Evolutionary conservation across 768 basidiomycete genomes (phyloP), one percentile per base, ranked within the genome.

Genomic region (Tulasnella calospora): DNA sequence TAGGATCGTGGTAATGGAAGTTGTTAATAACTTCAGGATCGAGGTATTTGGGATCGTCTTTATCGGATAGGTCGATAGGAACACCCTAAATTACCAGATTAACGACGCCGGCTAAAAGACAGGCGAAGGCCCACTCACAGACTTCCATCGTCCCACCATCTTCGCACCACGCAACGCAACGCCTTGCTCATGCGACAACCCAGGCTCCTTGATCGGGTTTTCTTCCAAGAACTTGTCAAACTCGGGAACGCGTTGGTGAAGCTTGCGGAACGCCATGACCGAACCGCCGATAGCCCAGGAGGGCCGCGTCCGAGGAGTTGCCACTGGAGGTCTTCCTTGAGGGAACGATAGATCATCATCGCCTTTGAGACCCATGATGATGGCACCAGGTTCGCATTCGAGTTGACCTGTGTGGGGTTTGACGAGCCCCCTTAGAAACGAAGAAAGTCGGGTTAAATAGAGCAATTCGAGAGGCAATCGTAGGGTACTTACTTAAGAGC

Each of bases 181-280:
- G 13, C 30, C 71, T 27, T 78, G 35, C 47, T 38, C 13, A 35
- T 74, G 74, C 21, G 44, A 3, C 27, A 78, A 71, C 3, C 69
- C 72, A 12, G 71, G 40, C 6, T 36, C 21, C 38, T 40, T 36
- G 36, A 47, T 27, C 23, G 46, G 46, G 74, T 79, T 79, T 3
- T 55, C 38, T 15, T 73, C 46, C 27, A 79, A 41, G 61, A 71
- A 79, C n/a, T 74, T 47, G 35, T 79, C 30, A 35, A 79, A 79
- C 27, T 71, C 72, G 3, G 69, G 72, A 23, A 79, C 78, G n/a
- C 38, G 30, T 47, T 79, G 78, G 8, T 74, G 61, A 30, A 79
- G 78, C 78, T 79, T 79, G 8, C 78, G 44, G 72, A 79, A 79
- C 10, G 73, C 73, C 78, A 79, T 79, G 38, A 79, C 19, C 15